Evolutionary conservation across 306 rosid genomes (phyloP).

Genomic region (Hippophae rhamnoides): DNA sequence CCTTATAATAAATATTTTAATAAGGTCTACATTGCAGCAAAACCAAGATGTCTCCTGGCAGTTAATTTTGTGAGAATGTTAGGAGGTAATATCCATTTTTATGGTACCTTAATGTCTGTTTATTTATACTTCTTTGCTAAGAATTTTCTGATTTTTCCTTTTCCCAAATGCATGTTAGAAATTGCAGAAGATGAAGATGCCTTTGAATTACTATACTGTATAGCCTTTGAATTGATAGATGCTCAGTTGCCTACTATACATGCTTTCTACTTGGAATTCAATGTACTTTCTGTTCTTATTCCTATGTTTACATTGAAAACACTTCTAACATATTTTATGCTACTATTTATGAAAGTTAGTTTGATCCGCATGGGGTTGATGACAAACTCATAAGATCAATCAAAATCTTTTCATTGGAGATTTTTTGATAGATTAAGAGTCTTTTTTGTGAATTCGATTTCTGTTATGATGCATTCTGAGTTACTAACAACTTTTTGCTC

Average conservation of each 20-base stretch:
- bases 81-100: constrained; percentile 51
- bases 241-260: constrained; percentile 91
- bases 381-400: too few species aligned
- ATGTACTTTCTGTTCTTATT: constrained; percentile 31
- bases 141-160: constrained; percentile 4
- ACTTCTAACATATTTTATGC: too few species aligned
- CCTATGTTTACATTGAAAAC: background rate
- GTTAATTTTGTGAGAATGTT: constrained; percentile 60
- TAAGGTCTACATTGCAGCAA: constrained; percentile 34
- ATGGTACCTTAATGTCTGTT: background rate
- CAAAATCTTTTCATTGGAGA: too few species aligned
- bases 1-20: too few species aligned
- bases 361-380: too few species aligned
- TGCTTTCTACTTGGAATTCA: constrained; percentile 91
- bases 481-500: background rate
- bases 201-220: constrained; percentile 63
- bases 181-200: constrained; percentile 79
- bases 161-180: background rate
- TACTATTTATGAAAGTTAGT: too few species aligned
- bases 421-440: too few species aligned
- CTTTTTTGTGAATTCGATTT: background rate
- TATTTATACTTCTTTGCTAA: constrained; percentile 4
- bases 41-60: constrained; percentile 79
- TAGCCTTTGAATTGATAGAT: constrained; percentile 93
- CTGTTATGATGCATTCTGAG: background rate